Base-by-base conservation (phyloP, 345 rosid genomes). In the Ceriops tagal region DNA sequence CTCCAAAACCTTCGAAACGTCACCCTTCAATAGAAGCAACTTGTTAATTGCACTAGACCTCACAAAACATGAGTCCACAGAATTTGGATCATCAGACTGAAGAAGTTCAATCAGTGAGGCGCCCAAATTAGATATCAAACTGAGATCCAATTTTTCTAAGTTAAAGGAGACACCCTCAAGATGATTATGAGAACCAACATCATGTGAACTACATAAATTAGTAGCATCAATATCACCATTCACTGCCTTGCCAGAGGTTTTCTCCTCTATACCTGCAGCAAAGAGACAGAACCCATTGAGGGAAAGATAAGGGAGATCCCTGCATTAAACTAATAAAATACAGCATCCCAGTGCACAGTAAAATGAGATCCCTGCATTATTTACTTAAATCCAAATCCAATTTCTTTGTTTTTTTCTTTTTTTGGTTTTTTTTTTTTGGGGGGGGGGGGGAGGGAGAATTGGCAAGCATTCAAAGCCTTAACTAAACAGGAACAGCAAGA, bases 191-290 rank as follows among this genome's bases (percentile, higher is more conserved):
- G 91, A 77, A 60, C 82, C 85, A 57, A 79, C 71, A 81, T 76
- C 76, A 55, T 89, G 92, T n/a, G 95, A 92, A 59, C 70, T 79
- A 58, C 87, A 90, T 70, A 81, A 68, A 79, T 92, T 83, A 83
- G 77, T 77, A 70, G 39, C 74, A 72, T 87, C 87, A 72, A 75
- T 76, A 74, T 78, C 87, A 77, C 49, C 75, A 76, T 71, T 76
- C 26, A 68, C 68, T 53, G 78, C 84, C 86, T 85, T 90, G 58
- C 66, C 78, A 77, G 69, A 79, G 22, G 80, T 72, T 71, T 89
- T 92, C 64, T 92, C 99, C 71, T 83, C 91, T 58, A 82, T 59
- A 67, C 92, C 97, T 95, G 92, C 62, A 70, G 31, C 65, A 53
- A 64, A 27, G 59, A 64, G 62, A 15, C 26, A 76, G 34, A 67